Conservation (phyloP, 345 rosid genomes). For the Salix exigua region DNA sequence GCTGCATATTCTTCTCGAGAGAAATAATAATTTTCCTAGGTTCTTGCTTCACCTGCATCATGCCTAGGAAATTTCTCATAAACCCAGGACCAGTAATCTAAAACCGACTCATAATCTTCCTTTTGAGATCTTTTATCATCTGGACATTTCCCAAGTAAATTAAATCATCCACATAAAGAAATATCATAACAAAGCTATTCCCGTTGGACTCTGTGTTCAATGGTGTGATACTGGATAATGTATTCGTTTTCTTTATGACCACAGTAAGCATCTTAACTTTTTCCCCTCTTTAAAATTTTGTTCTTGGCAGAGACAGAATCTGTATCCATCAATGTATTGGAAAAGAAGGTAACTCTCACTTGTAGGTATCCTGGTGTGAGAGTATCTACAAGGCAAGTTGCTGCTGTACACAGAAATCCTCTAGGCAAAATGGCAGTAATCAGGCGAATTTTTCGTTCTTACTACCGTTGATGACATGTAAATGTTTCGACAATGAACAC, state of each 20-base stretch:
- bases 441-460: conserved; percentile 44
- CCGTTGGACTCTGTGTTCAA: too few relatives aligned
- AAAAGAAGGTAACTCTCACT: conserved; percentile 72
- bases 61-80: too few relatives aligned
- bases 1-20: too few relatives aligned
- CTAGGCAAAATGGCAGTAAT: conserved; percentile 48
- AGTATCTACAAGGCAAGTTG: conserved; percentile 28
- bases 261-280: not conserved
- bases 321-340: conserved; percentile 53
- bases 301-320: conserved; percentile 63
- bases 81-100: too few relatives aligned
- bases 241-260: not conserved
- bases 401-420: conserved; percentile 34
- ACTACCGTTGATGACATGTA: conserved; percentile 19
- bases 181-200: too few relatives aligned
- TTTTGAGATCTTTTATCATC: too few relatives aligned
- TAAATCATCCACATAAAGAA: too few relatives aligned
- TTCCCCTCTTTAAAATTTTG: not conserved
- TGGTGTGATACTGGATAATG: not conserved
- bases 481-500: not conserved
- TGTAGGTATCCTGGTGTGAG: conserved; percentile 50
- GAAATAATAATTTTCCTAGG: too few relatives aligned
- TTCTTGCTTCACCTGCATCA: too few relatives aligned
- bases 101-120: too few relatives aligned
- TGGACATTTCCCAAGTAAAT: too few relatives aligned